These are phyloP conservation scores for Chrysophaeum taylorii DNA, from an alignment of 352 stramenopile genomes.

Conservation along the genomic window DNA sequence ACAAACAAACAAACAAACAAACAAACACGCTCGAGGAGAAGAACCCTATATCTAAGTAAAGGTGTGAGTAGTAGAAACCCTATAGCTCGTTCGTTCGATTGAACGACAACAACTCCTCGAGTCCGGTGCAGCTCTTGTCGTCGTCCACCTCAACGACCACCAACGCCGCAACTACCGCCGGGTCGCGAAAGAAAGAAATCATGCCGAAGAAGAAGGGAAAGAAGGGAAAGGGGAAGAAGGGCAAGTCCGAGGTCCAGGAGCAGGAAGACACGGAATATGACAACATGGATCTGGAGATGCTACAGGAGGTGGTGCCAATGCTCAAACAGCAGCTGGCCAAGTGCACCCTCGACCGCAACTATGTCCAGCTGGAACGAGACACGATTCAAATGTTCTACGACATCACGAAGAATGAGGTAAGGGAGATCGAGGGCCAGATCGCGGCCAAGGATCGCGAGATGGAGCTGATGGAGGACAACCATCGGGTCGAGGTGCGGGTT, in stretches of 20 bases:
- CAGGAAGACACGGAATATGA: constrained; percentile 60
- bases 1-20: too few species aligned
- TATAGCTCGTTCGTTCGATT: too few species aligned
- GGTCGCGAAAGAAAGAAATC: too few species aligned
- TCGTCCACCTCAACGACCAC: too few species aligned
- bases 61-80: too few species aligned
- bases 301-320: constrained; percentile 79
- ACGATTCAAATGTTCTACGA: constrained; percentile 89
- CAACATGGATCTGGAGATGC: constrained; percentile 79
- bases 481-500: constrained; percentile 72
- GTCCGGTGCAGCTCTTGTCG: too few species aligned
- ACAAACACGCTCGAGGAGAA: too few species aligned
- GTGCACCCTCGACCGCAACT: constrained; percentile 71
- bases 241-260: constrained; percentile 33
- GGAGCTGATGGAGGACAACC: constrained; percentile 88
- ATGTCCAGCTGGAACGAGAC: constrained; percentile 83
- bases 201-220: background rate
- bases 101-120: too few species aligned
- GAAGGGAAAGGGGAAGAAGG: constrained; percentile 25
- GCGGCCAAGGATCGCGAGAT: constrained; percentile 82
- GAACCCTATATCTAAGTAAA: too few species aligned
- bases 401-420: constrained; percentile 78
- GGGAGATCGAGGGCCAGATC: constrained; percentile 74
- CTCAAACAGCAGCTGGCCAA: constrained; percentile 77
- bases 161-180: too few species aligned